Evolutionary conservation across 2,329 filamentous ascomycete genomes (phyloP), one percentile per base, ranked within the genome.

Genomic region (Didymella arachidicola): DNA sequence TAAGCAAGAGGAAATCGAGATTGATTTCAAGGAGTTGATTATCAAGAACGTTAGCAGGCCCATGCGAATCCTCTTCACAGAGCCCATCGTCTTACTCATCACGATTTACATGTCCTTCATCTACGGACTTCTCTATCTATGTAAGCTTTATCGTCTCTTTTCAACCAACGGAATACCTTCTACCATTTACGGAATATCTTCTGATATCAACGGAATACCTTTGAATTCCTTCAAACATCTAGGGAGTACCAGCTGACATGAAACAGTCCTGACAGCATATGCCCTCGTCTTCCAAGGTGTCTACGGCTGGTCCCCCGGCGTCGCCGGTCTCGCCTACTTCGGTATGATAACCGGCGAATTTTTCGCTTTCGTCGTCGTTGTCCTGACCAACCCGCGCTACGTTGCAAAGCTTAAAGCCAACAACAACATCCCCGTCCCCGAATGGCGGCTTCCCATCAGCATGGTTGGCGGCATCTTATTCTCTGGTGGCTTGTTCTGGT

Each of bases 301-400:
- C 4, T 89, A 96, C 75, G 83, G 85, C 64, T 89, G 94, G 80
- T 86, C 79, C 32, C 70, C 83, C 1, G 93, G 93, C 56, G 77
- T 91, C 18, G 84, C 87, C 4, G 93, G 92, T 1, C 82, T 97
- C 5, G 87, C 92, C 5, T 96, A 93, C 75, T 91, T 97, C 68
- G 93, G 92, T 53, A 91, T 97, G 88, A 86, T 95, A 50, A 69
- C 82, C 8, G 92, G 92, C 45, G 85, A 92, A 72, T 61, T 94
- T 16, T 77, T 91, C 53, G 90, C 89, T 0, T 90, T 89, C 47
- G 59, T 81, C 8, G 82, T 83, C 45, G 87, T 94, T 61, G 79
- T 90, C 50, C 68, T 85, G 38, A 83, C 84, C 69, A 85, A 91
- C 74, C 86, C 86, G 25, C 81, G 82, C 73, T 94, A 94, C 76